Conservation (phyloP, 2,329 filamentous ascomycete species). For the Cladobotryum mycophilum region DNA sequence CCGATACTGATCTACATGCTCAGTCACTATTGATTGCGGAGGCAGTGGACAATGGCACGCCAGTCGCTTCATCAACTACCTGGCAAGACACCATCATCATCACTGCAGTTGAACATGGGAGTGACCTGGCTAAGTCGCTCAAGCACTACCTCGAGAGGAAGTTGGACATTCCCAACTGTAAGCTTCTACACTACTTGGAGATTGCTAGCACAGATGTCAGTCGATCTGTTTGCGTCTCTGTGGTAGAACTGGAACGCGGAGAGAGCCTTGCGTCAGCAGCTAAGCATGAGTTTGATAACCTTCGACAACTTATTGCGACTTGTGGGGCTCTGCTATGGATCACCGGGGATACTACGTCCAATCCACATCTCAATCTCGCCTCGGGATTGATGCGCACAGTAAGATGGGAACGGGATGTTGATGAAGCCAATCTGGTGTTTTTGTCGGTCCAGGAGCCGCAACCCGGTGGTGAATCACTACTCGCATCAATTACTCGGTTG, state of each 20-base stretch:
- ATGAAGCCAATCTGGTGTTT: conserved; percentile 10
- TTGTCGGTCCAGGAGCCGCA: conserved; percentile 1
- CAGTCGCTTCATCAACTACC: background rate
- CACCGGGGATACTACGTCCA: conserved; percentile 7
- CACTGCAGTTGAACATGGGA: background rate
- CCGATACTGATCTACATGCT: conserved; percentile 3
- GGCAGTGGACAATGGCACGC: background rate
- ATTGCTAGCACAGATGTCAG: conserved; percentile 7
- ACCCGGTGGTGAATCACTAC: conserved; percentile 1
- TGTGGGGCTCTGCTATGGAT: conserved; percentile 12
- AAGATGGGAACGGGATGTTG: conserved; percentile 13
- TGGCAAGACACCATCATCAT: background rate
- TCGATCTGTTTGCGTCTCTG: conserved; percentile 8
- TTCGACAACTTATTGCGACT: conserved; percentile 12
- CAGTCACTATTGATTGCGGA: conserved; percentile 2
- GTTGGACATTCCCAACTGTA: conserved; percentile 8
- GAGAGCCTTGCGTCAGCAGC: conserved; percentile 3
- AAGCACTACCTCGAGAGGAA: background rate
- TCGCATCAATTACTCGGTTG: conserved; percentile 1
- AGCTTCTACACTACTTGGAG: conserved; percentile 1
- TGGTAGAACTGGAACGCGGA: conserved; percentile 8
- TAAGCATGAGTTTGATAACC: conserved; percentile 8
- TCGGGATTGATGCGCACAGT: conserved; percentile 7
- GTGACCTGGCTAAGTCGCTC: background rate
- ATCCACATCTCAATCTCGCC: conserved; percentile 8